phyloP scores from a whole-genome alignment of 2,329 filamentous ascomycete genomes.

The Phoma sp. region DNA sequence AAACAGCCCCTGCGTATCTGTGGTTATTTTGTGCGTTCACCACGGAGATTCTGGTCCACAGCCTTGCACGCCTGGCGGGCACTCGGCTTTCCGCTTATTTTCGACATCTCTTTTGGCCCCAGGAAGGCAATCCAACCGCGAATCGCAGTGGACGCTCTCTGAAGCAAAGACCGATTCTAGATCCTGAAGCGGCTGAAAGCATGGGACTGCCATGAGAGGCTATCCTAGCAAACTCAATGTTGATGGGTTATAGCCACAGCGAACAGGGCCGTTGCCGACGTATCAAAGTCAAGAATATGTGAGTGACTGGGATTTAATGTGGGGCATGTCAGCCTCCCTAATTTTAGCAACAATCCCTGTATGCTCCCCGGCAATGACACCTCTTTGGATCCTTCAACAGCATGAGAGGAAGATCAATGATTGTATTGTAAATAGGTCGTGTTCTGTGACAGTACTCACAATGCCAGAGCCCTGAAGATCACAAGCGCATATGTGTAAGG shows the following conservation, averaged over 20 bases:
- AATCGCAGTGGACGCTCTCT: not conserved
- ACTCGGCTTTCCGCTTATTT: not conserved
- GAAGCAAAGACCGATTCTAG: not conserved
- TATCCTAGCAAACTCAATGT: not conserved
- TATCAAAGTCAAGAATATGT: not conserved
- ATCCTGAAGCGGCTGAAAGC: not conserved
- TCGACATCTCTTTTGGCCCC: not conserved
- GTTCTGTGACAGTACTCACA: too few relatives aligned
- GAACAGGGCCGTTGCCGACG: not conserved
- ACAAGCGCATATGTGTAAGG: not conserved
- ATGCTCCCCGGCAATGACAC: too few relatives aligned
- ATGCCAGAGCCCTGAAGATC: not conserved
- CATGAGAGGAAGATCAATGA: not conserved
- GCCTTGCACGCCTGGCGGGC: not conserved
- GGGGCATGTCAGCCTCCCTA: conserved; percentile 6
- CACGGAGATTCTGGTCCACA: not conserved
- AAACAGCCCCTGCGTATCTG: not conserved
- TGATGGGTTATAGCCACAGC: not conserved
- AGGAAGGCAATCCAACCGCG: not conserved
- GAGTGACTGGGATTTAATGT: not conserved
- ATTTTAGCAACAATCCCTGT: not conserved
- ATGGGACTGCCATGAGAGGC: not conserved
- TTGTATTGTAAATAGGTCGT: too few relatives aligned
- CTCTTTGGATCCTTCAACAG: not conserved
- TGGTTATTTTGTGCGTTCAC: not conserved